Evolutionary conservation across 495 filamentous ascomycete species (phyloP).

Genomic region (Aspergillus cavernicola): DNA sequence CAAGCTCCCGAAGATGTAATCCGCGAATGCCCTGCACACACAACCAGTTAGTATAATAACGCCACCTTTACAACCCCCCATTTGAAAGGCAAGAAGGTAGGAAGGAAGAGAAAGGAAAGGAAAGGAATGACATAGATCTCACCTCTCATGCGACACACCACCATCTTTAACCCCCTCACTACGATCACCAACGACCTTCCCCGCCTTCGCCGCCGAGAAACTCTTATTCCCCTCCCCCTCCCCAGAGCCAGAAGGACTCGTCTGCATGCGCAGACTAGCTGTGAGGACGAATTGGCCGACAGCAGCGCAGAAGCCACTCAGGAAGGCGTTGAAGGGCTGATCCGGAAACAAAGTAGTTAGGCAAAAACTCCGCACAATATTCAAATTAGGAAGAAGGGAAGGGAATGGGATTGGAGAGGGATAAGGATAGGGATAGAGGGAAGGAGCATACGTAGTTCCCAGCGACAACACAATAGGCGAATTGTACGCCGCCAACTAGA

Average conservation of each 20-base stretch:
- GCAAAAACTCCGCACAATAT: no score
- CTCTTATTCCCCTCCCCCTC: slow-evolving; percentile 12
- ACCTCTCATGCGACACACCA: slow-evolving; percentile 49
- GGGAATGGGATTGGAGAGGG: no score
- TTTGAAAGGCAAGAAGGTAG: not conserved
- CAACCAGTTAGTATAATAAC: not conserved
- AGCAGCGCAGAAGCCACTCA: slow-evolving; percentile 89
- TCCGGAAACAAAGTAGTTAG: not conserved
- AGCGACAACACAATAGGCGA: slow-evolving; percentile 85
- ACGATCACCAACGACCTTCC: slow-evolving; percentile 29
- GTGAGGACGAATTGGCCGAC: slow-evolving; percentile 98
- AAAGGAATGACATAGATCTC: slow-evolving; percentile 18
- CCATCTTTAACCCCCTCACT: slow-evolving; percentile 26
- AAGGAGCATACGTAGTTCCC: slow-evolving; percentile 94
- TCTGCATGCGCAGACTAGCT: slow-evolving; percentile 87
- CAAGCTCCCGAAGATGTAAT: slow-evolving; percentile 91
- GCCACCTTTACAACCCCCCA: no score
- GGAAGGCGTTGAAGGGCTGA: slow-evolving; percentile 97
- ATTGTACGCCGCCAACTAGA: slow-evolving; percentile 81
- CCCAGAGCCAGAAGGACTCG: slow-evolving; percentile 37
- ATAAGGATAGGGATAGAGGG: no score
- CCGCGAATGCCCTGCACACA: slow-evolving; percentile 78
- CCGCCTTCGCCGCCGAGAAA: slow-evolving; percentile 30
- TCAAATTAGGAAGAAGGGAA: no score
- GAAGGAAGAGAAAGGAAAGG: no score